Evolutionary conservation across 225 moss, liverwort and hornwort species (phyloP).

Genomic region (Pseudoscleropodium purum): DNA sequence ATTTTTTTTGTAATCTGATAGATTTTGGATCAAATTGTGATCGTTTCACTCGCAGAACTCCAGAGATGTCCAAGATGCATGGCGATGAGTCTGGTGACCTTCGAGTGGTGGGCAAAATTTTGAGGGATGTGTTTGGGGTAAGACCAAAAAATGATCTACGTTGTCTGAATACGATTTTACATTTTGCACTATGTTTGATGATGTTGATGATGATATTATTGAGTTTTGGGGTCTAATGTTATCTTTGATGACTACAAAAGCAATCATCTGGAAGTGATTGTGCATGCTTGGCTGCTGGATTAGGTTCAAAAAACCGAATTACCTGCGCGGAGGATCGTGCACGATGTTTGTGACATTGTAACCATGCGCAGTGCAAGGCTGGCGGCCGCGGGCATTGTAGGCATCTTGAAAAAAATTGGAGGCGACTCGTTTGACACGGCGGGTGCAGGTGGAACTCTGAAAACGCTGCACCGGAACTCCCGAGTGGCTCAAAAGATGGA

Average conservation of each 20-base stretch:
- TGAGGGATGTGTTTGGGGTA: constrained; percentile 75
- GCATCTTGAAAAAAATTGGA: constrained; percentile 71
- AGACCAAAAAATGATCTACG: background rate
- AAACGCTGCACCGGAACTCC: constrained; percentile 27
- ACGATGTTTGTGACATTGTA: constrained; percentile 74
- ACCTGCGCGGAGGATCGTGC: constrained; percentile 65
- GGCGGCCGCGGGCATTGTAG: constrained; percentile 82
- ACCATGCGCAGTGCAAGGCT: constrained; percentile 79
- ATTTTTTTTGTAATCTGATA: background rate
- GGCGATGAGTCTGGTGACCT: constrained; percentile 58
- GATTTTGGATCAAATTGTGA: constrained; percentile 10
- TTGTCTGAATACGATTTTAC: background rate
- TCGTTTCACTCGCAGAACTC: constrained; percentile 55
- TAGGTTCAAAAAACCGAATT: constrained; percentile 65
- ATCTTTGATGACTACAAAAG: background rate
- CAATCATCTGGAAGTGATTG: background rate
- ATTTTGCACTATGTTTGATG: background rate
- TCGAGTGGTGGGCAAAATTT: constrained; percentile 51
- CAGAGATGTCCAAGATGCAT: constrained; percentile 87
- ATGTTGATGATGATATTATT: background rate
- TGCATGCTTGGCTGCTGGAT: background rate
- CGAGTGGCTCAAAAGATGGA: background rate
- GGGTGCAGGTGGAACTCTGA: constrained; percentile 18
- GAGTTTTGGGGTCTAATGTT: background rate
- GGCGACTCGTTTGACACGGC: constrained; percentile 21